These are phyloP conservation scores for Erucastrum elatum DNA, from an alignment of 345 rosid genomes.

Conservation along the genomic window DNA sequence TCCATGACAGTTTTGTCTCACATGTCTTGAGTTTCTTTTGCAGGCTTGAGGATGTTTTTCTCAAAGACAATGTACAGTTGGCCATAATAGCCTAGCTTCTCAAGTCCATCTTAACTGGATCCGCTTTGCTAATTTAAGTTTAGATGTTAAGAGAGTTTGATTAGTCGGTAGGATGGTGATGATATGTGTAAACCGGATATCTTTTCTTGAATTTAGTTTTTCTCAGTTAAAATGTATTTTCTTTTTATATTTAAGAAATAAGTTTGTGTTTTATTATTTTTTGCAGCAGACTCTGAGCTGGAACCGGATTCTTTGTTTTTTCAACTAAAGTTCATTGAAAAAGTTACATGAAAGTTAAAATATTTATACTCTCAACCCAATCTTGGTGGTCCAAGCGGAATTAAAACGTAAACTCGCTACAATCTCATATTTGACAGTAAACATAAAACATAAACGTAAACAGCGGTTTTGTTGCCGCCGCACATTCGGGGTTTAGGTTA, in stretches of 20 bases:
- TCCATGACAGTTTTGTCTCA: neutral
- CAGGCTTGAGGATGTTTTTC: conserved; percentile 23
- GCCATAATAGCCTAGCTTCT: conserved; percentile 13
- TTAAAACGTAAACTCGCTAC: neutral
- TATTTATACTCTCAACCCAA: neutral
- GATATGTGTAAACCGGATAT: conserved; percentile 12
- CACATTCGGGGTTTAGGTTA: too few relatives aligned
- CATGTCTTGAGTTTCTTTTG: neutral
- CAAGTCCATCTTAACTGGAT: conserved; percentile 25
- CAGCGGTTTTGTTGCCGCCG: too few relatives aligned
- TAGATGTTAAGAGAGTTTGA: conserved; percentile 16
- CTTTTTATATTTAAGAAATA: neutral
- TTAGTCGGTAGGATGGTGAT: conserved; percentile 5
- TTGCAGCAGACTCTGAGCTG: neutral
- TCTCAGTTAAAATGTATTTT: neutral
- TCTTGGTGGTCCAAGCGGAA: neutral
- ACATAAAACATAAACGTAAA: too few relatives aligned
- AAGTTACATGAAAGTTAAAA: neutral
- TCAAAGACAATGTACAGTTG: conserved; percentile 27
- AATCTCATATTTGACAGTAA: neutral
- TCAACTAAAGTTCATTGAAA: neutral
- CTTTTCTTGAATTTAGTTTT: conserved; percentile 1
- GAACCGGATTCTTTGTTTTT: neutral
- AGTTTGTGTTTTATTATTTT: neutral
- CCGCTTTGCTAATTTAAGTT: conserved; percentile 23